Evolutionary conservation across 73 alveolate genomes (phyloP).

Genomic region (Tetrahymena borealis): DNA sequence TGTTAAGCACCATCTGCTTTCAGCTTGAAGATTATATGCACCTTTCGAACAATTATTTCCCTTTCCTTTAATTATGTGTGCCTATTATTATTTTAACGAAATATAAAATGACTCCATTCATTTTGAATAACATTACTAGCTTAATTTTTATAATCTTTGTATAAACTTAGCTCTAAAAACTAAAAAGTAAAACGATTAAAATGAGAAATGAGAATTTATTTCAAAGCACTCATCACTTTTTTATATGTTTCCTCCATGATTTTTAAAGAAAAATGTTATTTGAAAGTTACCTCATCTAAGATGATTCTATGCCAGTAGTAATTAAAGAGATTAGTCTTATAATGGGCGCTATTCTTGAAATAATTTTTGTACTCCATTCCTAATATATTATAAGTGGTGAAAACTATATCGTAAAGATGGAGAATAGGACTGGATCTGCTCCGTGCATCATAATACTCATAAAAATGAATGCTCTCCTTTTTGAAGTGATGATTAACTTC

Average conservation of each 20-base stretch:
- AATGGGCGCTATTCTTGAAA: neutral
- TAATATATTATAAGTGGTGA: slow-evolving; percentile 25
- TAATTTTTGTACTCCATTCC: slow-evolving; percentile 9
- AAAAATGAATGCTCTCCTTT: neutral
- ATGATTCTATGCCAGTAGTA: slow-evolving; percentile 34
- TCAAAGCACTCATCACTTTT: too few relatives aligned
- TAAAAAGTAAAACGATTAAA: too few relatives aligned
- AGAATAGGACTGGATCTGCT: neutral
- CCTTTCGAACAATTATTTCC: slow-evolving; percentile 24
- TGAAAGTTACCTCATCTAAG: slow-evolving; percentile 8
- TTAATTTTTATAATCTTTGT: too few relatives aligned
- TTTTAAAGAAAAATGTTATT: neutral
- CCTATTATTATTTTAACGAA: neutral
- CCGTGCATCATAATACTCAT: neutral
- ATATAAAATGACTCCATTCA: neutral
- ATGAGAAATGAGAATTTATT: too few relatives aligned
- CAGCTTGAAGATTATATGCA: slow-evolving; percentile 12
- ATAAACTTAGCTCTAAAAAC: too few relatives aligned
- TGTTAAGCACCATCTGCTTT: slow-evolving; percentile 33
- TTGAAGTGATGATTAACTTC: slow-evolving; percentile 19
- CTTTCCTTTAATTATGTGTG: slow-evolving; percentile 27
- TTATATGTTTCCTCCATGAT: too few relatives aligned
- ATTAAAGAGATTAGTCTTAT: neutral
- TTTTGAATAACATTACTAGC: neutral
- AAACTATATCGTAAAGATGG: slow-evolving; percentile 29